Evolutionary conservation across 352 stramenopile genomes (phyloP), one percentile per base, ranked within the genome.

Genomic region (Pythium rhizo-oryzae): DNA sequence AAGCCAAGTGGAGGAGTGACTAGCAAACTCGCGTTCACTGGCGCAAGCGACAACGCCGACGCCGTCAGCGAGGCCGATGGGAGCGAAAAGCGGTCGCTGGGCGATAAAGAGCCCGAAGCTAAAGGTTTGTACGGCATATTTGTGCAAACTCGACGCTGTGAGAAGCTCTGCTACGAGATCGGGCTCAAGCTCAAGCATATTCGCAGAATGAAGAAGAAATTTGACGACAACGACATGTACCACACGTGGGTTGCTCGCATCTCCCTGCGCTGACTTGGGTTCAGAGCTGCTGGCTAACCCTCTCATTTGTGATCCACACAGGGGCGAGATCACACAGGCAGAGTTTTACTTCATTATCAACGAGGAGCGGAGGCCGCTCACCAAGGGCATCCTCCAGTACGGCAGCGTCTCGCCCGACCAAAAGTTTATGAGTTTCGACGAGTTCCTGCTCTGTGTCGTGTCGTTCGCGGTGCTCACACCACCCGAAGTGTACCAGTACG

Each of bases 321-420:
- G 83, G 4, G 84, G 84, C 7, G 84, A 92, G 62, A 86, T 92
- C 67, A 92, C 70, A 18, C 84, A 90, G 41, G 80, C 80, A 2
- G 84, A 92, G 63, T 90, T 92, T 52, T 92, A 87, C 65, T 90
- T 78, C 46, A 90, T 92, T 71, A 81, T 90, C 61, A 79, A 80
- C 33, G 84, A 92, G 37, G 78, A 86, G 8, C 67, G 70, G n/a
- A 68, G 82, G 0, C 73, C 78, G 13, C 64, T 92, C 55, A 90
- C 81, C 37, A 68, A 78, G 21, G 82, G 84, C 21, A 81, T 92
- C 39, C 75, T 90, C 12, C 65, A 71, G 30, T 80, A 85, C 55
- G 80, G 65, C 1, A 70, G 75, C 37, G 67, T 92, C 33, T 30
- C 62, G 1, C 53, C 37, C 0, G 62, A 81, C 21, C 75, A 82